Percentiles rank a stretch among this genome's conserved stretches.
Evolutionary conservation across 305 asterid species (phyloP).

Genomic region (Rubia peregrina): DNA sequence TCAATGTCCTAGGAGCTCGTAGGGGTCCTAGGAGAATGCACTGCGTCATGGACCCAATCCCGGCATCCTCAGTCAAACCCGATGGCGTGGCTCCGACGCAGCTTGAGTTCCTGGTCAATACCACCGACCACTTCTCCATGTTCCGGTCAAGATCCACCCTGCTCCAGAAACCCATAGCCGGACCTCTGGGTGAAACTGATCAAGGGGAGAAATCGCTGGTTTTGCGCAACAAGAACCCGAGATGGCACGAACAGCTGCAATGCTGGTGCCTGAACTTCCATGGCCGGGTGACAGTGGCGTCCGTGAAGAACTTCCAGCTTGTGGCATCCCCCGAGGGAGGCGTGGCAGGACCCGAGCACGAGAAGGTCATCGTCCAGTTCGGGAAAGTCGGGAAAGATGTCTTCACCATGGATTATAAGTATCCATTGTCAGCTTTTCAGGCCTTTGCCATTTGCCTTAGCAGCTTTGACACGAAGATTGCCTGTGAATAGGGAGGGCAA

Average conservation of each 20-base stretch:
- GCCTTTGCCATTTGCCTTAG: constrained; percentile 88
- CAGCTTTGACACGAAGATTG: constrained; percentile 89
- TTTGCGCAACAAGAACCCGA: constrained; percentile 69
- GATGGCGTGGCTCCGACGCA: constrained; percentile 70
- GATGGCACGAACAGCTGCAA: constrained; percentile 96
- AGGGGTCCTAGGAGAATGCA: constrained; percentile 96
- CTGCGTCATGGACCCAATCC: constrained; percentile 63
- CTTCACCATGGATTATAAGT: constrained; percentile 80
- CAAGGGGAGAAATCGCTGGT: constrained; percentile 44
- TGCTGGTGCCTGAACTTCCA: constrained; percentile 97
- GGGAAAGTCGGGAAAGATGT: constrained; percentile 94
- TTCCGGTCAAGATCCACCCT: constrained; percentile 47
- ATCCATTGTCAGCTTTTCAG: constrained; percentile 83
- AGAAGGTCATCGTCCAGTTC: constrained; percentile 73
- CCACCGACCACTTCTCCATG: constrained; percentile 44
- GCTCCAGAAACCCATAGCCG: constrained; percentile 34
- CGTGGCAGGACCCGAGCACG: constrained; percentile 52
- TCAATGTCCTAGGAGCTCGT: constrained; percentile 81
- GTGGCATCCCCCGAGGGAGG: constrained; percentile 77
- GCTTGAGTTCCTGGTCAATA: constrained; percentile 40
- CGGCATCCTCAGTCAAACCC: constrained; percentile 61
- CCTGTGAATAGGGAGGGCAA: constrained; percentile 46
- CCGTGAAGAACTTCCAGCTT: constrained; percentile 86
- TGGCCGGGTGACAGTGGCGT: constrained; percentile 87
- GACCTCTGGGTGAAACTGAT: constrained; percentile 24